Conservation (phyloP, 2,329 filamentous ascomycete genomes). For the Periconia sp. region DNA sequence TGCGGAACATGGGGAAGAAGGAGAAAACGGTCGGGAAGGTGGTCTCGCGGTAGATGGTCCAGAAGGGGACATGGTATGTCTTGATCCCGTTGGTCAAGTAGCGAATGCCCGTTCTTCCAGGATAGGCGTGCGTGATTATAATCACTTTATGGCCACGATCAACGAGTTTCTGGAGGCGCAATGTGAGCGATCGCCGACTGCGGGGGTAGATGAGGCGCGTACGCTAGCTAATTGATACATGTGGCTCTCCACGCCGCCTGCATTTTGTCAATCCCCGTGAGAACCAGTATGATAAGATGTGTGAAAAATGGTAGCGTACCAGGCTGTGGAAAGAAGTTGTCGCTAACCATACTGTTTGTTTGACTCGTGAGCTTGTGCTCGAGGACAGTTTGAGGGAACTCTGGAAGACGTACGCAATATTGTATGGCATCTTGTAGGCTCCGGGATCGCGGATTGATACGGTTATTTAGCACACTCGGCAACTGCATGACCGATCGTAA, state of each 20-base stretch:
- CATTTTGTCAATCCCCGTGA: constrained; percentile 12
- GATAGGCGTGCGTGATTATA: constrained; percentile 93
- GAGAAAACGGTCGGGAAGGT: constrained; percentile 98
- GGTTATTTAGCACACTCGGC: constrained; percentile 11
- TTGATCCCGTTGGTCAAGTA: constrained; percentile 98
- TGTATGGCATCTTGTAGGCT: constrained; percentile 61
- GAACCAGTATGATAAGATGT: constrained; percentile 3
- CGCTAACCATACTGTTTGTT: constrained; percentile 78
- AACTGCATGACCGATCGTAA: constrained; percentile 26
- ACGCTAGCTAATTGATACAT: constrained; percentile 93
- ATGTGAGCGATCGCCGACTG: neutral
- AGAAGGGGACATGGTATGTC: constrained; percentile 95
- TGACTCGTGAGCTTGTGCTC: constrained; percentile 10
- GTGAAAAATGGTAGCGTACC: constrained; percentile 46
- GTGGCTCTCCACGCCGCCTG: constrained; percentile 90
- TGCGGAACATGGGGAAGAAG: constrained; percentile 96
- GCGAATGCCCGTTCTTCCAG: constrained; percentile 85
- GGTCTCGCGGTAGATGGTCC: constrained; percentile 90
- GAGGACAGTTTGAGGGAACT: neutral
- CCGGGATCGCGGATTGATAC: constrained; percentile 18
- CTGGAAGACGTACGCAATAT: constrained; percentile 62
- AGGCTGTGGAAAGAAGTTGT: constrained; percentile 98
- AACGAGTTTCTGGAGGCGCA: constrained; percentile 71
- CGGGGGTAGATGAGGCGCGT: constrained; percentile 18
- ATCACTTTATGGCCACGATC: constrained; percentile 98